phyloP scores from a whole-genome alignment of 1,284 basidiomycete genomes.

The Pascua guehoae region DNA sequence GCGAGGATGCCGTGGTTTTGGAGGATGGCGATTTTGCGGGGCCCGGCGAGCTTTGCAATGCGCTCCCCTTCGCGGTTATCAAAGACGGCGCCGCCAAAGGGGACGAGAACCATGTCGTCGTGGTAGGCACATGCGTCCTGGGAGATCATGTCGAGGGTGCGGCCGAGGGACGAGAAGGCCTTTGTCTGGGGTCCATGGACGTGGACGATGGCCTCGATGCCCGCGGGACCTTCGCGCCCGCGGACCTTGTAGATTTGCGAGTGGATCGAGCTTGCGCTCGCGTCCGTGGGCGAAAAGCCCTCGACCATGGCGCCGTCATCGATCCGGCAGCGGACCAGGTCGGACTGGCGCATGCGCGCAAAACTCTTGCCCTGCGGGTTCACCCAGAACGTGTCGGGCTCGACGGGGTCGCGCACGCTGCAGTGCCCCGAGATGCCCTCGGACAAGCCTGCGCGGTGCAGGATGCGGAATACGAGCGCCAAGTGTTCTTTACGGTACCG shows the following conservation, averaged over 20 bases:
- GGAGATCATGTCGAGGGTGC: conserved; percentile 40
- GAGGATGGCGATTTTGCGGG: conserved; percentile 34
- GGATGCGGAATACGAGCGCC: conserved; percentile 36
- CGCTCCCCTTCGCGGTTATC: conserved; percentile 38
- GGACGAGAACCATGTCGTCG: conserved; percentile 35
- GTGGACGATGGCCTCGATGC: conserved; percentile 39
- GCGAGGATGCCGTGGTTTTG: conserved; percentile 41
- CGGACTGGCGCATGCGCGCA: conserved; percentile 33
- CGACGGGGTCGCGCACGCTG: conserved; percentile 36
- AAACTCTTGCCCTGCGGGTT: conserved; percentile 42
- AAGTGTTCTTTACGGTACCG: conserved; percentile 42
- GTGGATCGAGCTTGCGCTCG: conserved; percentile 38
- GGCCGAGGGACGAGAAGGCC: conserved; percentile 32
- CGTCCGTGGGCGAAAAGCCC: conserved; percentile 34
- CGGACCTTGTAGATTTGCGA: conserved; percentile 32
- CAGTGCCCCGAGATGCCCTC: conserved; percentile 45
- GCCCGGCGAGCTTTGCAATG: conserved; percentile 27
- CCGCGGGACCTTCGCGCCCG: conserved; percentile 30
- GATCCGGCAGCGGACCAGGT: conserved; percentile 32
- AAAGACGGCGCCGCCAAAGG: conserved; percentile 43
- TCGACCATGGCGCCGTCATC: conserved; percentile 35
- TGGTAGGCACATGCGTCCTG: conserved; percentile 43
- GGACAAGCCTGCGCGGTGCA: conserved; percentile 32
- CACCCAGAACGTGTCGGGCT: conserved; percentile 44
- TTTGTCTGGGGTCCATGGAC: conserved; percentile 44